Base-by-base conservation (phyloP, 1,284 basidiomycete species). In the Malassezia vespertilionis region DNA sequence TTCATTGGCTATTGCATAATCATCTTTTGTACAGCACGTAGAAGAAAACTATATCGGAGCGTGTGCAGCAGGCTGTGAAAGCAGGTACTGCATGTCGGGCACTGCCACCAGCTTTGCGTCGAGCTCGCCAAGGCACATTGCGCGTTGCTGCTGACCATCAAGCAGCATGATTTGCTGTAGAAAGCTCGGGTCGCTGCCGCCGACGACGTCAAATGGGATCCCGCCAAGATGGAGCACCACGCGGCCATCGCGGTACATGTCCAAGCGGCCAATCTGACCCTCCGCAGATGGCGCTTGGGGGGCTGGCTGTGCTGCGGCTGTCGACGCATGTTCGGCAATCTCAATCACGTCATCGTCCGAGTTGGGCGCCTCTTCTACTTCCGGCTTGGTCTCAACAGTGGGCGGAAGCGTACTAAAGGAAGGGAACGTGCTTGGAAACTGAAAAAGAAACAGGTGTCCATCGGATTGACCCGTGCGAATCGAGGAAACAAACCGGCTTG, bases 341-440 rank as follows among this genome's bases (percentile, higher is more conserved):
- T 40, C 46, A 9, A 24, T 39, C 12, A 23, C 36, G 23, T 41
- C 41, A 11, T 31, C 21, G 9, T 41, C 36, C 10, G 15, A 11
- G 5, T 42, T 34, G 22, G 22, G n/a, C 9, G 30, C 22, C 17
- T 31, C 40, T 4, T 32, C n/a, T 12, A n/a, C 27, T 22, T 26
- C 30, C 11, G 23, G 15, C n/a, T 48, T 27, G 11, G 33, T 4
- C 35, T 6, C 17, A 4, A 18, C 21, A 4, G 34, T 24, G n/a
- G 14, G 31, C 17, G 37, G 28, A 10, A 38, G 21, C n/a, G 32
- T 21, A 2, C 21, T 37, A 42, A 90, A 91, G 12, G 75, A 76
- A 0, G 89, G 88, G 72, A 93, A 89, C 0, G 85, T 82, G n/a
- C 77, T 73, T 0, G 89, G 89, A 66, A 95, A 91, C 70, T 91